Conservation (phyloP, 768 basidiomycete genomes). For the Peribolospora kevripleyi region DNA sequence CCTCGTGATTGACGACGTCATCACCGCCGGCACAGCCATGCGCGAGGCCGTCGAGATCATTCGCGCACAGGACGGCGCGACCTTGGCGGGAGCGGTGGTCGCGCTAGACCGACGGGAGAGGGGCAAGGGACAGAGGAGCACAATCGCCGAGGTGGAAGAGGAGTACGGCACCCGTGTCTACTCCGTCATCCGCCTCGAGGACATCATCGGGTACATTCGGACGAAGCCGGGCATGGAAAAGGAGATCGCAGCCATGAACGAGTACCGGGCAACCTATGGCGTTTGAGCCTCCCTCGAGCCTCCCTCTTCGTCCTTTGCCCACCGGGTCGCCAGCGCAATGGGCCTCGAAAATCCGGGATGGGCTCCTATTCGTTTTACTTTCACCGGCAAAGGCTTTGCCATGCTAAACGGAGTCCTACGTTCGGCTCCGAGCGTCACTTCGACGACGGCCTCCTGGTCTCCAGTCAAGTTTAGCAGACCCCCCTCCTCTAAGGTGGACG, state of each 20-base stretch:
- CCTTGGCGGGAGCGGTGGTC: constrained; percentile 65
- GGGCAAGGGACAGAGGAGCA: constrained; percentile 43
- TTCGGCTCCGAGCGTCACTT: too few relatives aligned
- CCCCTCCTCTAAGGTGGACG: too few relatives aligned
- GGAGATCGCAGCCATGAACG: constrained; percentile 45
- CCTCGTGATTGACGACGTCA: constrained; percentile 83
- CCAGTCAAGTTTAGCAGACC: too few relatives aligned
- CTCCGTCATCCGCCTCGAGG: constrained; percentile 60
- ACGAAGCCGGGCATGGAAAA: constrained; percentile 34
- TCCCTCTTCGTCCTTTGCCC: too few relatives aligned
- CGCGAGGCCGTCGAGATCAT: constrained; percentile 60
- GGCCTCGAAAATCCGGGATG: too few relatives aligned
- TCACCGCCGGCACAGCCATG: constrained; percentile 73
- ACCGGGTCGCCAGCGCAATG: not conserved
- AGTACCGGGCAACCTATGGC: constrained; percentile 52
- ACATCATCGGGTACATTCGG: constrained; percentile 62
- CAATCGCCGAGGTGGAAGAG: constrained; percentile 56
- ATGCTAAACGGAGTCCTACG: too few relatives aligned
- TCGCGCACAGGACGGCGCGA: constrained; percentile 33
- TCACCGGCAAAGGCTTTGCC: too few relatives aligned
- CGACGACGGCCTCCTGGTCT: too few relatives aligned
- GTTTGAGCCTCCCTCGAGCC: not conserved
- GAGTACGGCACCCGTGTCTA: constrained; percentile 47
- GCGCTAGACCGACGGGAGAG: constrained; percentile 69
- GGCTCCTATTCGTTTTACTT: too few relatives aligned